Base-by-base conservation (phyloP, 2,329 filamentous ascomycete genomes). In the Xylaria sp. region DNA sequence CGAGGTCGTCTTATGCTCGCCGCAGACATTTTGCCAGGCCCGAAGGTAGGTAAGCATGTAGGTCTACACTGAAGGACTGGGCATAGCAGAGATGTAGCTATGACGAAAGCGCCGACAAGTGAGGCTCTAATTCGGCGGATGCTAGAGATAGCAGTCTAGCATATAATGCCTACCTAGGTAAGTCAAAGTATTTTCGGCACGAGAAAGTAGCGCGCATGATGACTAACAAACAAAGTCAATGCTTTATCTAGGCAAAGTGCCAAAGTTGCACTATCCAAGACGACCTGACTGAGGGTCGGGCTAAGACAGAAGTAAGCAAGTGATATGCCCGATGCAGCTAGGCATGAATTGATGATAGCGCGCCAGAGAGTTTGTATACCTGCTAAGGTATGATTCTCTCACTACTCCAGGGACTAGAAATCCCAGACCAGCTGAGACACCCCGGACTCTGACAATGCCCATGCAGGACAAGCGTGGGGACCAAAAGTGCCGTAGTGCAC, bases 401-500 rank as follows among this genome's bases (percentile, higher is more conserved):
- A 21, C 17, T 48, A 35, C 33, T 48, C n/a, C 40, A 31, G 25
- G 35, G 38, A 27, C 47, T 37, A 47, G 43, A 58, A 43, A 62
- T 21, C 54, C 59, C 19, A 17, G 59, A 29, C 43, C 21, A 62
- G 59, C 59, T 62, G 59, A 62, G 54, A 49, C 13, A 54, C 21
- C 59, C 59, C 31, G 33, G 54, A 48, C 41, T 54, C 23, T 40
- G 40, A 54, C 33, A 27, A 33, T 27, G 8, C 21, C 44, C 38
- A 48, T 54, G 33, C 44, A 58, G 37, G 54, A 40, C 27, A 57
- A 40, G 53, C 29, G 38, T 9, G 53, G 19, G 35, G 47, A 48
- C 13, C n/a, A 33, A 53, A 27, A 31, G 13, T 41, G 57, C 31
- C 10, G 47, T 57, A 52, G n/a, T n/a, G n/a, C n/a, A n/a, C n/a